Percentiles rank a stretch among this genome's conserved stretches.
Evolutionary conservation across 176 grass and related monocot species (phyloP).

Genomic region (Lolium rigidum): DNA sequence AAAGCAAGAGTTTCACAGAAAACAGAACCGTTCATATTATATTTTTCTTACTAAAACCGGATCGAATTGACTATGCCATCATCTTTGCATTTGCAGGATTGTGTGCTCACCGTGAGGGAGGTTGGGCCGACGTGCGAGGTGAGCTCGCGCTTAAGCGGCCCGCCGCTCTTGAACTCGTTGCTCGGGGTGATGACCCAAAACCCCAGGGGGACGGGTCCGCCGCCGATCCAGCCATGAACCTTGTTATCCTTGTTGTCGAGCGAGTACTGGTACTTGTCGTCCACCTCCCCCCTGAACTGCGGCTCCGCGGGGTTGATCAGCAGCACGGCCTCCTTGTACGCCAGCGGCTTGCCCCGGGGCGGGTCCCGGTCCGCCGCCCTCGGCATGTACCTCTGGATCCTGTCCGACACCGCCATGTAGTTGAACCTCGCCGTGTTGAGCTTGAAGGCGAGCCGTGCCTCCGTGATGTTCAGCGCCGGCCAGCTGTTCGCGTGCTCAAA

Average conservation of each 20-base stretch:
- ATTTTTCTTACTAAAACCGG: not conserved
- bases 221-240: slow-evolving; percentile 77
- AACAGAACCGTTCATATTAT: not conserved
- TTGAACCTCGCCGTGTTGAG: slow-evolving; percentile 63
- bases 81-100: no score
- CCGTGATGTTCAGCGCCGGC: slow-evolving; percentile 54
- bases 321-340: slow-evolving; percentile 79
- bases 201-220: slow-evolving; percentile 36
- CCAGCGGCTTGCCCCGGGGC: slow-evolving; percentile 45
- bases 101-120: slow-evolving; percentile 56
- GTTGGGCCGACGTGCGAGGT: slow-evolving; percentile 87
- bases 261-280: slow-evolving; percentile 93
- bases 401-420: slow-evolving; percentile 75
- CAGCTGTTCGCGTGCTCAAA: slow-evolving; percentile 54
- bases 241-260: slow-evolving; percentile 60
- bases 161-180: slow-evolving; percentile 78
- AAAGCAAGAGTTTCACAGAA: not conserved
- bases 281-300: slow-evolving; percentile 74
- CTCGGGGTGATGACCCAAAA: slow-evolving; percentile 85
- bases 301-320: slow-evolving; percentile 59
- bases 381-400: slow-evolving; percentile 73
- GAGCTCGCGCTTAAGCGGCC: slow-evolving; percentile 72
- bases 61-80: no score
- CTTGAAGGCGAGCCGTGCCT: slow-evolving; percentile 68
- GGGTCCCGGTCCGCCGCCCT: slow-evolving; percentile 48